Base-by-base conservation (phyloP, 2,329 filamentous ascomycete genomes). In the Exophiala aquamarina region DNA sequence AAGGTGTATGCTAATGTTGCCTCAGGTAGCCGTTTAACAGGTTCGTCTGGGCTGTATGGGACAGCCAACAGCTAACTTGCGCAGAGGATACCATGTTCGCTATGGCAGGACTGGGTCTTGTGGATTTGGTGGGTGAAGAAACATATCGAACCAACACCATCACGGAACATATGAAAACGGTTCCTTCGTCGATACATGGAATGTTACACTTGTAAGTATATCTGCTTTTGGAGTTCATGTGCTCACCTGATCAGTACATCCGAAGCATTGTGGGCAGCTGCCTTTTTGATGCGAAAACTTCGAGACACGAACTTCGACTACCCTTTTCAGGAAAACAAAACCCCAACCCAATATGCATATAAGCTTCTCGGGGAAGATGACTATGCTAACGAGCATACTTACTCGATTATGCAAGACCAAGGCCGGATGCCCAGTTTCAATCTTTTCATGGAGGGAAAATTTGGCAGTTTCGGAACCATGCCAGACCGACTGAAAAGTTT, bases 361-460 rank as follows among this genome's bases (percentile, higher is more conserved):
- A 51, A 56, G 23, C 48, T 62, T 3, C 61, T 67, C 50, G 66
- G 66, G 2, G 44, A 63, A 13, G 41, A 61, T 1, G 42, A 57
- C 2, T 57, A 67, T 2, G 57, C 62, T 2, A 43, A 58, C 1
- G 46, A 64, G 34, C 66, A 69, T 43, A 64, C 65, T 1, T 69
- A 69, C 36, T 59, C 60, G 1, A 68, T 69, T 3, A 68, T 69
- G 65, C 58, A 61, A 10, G 49, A 46, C 1, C 59, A 65, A 44
- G 63, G 61, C n/a, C 65, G 66, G 3, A 67, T 69, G 61, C 60
- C 62, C 17, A 68, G 66, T 40, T 69, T 69, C 39, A 68, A 68
- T 23, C 46, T 52, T n/a, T 68, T 69, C 49, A 69, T 69, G 66
- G 60, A 61, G 2, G 65, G 66, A 40, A 69, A 68, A 41, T 68